phyloP scores from a whole-genome alignment of 352 stramenopile species.

The Phytophthora boehmeriae region DNA sequence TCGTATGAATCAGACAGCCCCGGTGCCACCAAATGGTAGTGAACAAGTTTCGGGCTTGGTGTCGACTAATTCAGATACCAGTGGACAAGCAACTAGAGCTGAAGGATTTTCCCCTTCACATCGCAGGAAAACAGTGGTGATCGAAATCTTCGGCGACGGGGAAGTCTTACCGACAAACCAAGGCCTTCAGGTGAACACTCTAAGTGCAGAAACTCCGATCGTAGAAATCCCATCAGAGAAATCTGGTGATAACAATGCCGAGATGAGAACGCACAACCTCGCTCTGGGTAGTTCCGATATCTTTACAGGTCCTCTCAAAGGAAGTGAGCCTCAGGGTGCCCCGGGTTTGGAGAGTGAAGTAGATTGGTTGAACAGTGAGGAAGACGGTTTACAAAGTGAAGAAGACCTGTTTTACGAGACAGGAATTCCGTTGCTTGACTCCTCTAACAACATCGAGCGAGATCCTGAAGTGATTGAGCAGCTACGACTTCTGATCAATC shows the following conservation, averaged over 20 bases:
- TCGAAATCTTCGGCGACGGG: constrained; percentile 20
- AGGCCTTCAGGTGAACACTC: constrained; percentile 5
- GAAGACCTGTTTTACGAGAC: neutral
- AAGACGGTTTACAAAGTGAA: constrained; percentile 3
- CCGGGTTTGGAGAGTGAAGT: neutral
- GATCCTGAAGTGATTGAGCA: constrained; percentile 59
- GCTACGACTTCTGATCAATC: constrained; percentile 48
- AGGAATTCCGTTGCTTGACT: constrained; percentile 4
- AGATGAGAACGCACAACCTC: neutral
- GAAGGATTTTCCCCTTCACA: neutral
- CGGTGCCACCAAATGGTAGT: constrained; percentile 1
- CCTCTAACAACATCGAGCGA: constrained; percentile 21
- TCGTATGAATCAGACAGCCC: neutral
- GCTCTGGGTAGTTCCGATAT: neutral
- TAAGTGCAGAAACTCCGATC: neutral
- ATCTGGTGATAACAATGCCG: constrained; percentile 19
- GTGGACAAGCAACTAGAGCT: neutral
- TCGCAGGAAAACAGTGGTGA: constrained; percentile 26
- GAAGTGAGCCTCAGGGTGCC: constrained; percentile 7
- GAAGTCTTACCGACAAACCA: constrained; percentile 12
- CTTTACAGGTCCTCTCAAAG: neutral
- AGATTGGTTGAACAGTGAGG: too few species aligned
- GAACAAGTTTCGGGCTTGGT: neutral
- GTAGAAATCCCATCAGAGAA: neutral
- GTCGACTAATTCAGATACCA: neutral